Evolutionary conservation across 73 alveolate genomes (phyloP).

Genomic region (Paramecium caudatum): DNA sequence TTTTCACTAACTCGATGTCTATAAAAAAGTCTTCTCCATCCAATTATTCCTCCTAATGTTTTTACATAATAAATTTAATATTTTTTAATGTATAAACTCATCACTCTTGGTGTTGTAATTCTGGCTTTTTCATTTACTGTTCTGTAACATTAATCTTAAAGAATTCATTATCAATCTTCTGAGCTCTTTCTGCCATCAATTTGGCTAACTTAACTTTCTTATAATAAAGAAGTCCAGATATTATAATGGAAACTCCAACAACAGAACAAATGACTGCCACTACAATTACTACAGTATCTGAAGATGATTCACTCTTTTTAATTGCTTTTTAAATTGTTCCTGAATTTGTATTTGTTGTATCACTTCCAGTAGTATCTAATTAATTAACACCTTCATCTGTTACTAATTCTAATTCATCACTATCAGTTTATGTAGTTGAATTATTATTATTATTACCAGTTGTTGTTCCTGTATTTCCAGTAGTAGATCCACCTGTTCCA

Average conservation of each 20-base stretch:
- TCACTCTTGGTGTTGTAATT: too few species aligned
- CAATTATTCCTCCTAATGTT: background rate
- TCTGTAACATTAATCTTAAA: background rate
- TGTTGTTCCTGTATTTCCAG: background rate
- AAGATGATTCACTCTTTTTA: background rate
- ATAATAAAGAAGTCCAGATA: background rate
- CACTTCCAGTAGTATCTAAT: background rate
- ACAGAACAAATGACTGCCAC: conserved; percentile 28
- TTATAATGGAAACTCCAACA: conserved; percentile 17
- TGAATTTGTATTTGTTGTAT: background rate
- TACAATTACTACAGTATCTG: conserved; percentile 2
- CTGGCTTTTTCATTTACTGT: too few species aligned
- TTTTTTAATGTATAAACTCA: too few species aligned
- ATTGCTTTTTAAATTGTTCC: background rate
- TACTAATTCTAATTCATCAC: background rate
- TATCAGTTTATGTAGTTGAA: background rate
- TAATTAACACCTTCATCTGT: background rate
- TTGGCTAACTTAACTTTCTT: conserved; percentile 2
- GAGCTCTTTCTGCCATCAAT: background rate
- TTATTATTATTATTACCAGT: background rate
- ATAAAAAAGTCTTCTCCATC: conserved; percentile 10
- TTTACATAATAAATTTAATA: too few species aligned
- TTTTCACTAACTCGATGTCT: background rate
- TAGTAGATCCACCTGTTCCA: background rate
- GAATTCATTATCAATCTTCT: background rate